A percentile compares a stretch with the other conserved stretches of the same genome.
Conservation (phyloP, 2,329 filamentous ascomycete species). For the Venturia aucupariae region DNA sequence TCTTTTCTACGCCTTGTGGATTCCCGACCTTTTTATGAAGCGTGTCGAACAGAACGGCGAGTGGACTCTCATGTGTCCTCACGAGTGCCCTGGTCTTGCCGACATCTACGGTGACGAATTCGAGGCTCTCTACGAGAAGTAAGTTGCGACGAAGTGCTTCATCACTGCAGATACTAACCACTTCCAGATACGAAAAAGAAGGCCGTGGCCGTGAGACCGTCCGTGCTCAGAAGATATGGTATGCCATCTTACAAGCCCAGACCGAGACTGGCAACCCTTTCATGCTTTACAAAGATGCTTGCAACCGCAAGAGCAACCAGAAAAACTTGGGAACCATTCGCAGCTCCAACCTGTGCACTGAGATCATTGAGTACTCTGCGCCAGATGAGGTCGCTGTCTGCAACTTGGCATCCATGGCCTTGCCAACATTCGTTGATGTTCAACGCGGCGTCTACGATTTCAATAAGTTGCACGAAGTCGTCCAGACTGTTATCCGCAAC, state of each 20-base stretch:
- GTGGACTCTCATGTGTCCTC: slow-evolving; percentile 98
- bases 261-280: slow-evolving; percentile 98
- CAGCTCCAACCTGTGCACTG: slow-evolving; percentile 97
- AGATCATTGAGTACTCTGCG: slow-evolving; percentile 95
- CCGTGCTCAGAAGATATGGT: slow-evolving; percentile 99
- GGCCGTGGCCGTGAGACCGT: slow-evolving; percentile 82
- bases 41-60: slow-evolving; percentile 93
- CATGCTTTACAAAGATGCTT: slow-evolving; percentile 98
- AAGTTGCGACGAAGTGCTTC: slow-evolving; percentile 16
- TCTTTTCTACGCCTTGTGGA: slow-evolving; percentile 96
- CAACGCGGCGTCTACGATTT: slow-evolving; percentile 83
- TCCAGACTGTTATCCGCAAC: slow-evolving; percentile 85
- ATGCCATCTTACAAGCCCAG: slow-evolving; percentile 94
- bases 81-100: slow-evolving; percentile 87
- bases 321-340: slow-evolving; percentile 98
- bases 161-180: slow-evolving; percentile 1
- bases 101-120: slow-evolving; percentile 98
- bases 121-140: slow-evolving; percentile 75
- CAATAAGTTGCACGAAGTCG: slow-evolving; percentile 90
- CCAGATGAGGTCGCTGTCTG: slow-evolving; percentile 98
- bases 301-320: slow-evolving; percentile 99
- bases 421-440: slow-evolving; percentile 86
- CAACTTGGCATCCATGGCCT: slow-evolving; percentile 89
- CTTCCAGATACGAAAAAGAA: slow-evolving; percentile 67
- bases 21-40: slow-evolving; percentile 99